Conservation (phyloP, 371 early-diverging fungal genomes). For the Mucor sp. region DNA sequence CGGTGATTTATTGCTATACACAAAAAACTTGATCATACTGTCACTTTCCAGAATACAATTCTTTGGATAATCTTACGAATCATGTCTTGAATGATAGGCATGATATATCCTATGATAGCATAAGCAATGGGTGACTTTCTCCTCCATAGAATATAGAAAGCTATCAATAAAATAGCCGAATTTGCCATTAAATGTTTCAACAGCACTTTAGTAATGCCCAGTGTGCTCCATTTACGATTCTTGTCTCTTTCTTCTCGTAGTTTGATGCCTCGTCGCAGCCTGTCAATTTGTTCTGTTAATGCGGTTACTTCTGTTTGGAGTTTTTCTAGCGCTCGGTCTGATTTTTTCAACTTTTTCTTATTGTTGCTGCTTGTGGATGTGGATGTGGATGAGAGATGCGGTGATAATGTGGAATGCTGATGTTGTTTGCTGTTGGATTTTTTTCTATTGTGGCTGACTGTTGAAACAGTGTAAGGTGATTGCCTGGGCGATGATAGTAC, state of each 20-base stretch:
- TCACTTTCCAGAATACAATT: slow-evolving; percentile 44
- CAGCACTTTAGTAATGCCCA: slow-evolving; percentile 22
- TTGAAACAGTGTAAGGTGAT: slow-evolving; percentile 22
- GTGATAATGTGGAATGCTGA: neutral
- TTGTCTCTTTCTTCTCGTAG: slow-evolving; percentile 28
- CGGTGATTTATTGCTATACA: slow-evolving; percentile 1
- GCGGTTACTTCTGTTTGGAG: slow-evolving; percentile 55
- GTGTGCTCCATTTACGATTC: slow-evolving; percentile 25
- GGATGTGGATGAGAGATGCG: neutral
- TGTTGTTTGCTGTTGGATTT: neutral
- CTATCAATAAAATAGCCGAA: slow-evolving; percentile 31
- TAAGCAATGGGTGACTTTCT: slow-evolving; percentile 44
- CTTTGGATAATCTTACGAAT: slow-evolving; percentile 20
- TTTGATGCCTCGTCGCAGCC: slow-evolving; percentile 26
- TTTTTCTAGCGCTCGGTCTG: slow-evolving; percentile 39
- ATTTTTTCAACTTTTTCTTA: neutral
- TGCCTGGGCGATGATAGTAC: slow-evolving; percentile 24
- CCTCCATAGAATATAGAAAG: slow-evolving; percentile 35
- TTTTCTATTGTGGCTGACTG: neutral
- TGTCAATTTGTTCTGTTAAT: slow-evolving; percentile 51
- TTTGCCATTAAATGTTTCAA: slow-evolving; percentile 40
- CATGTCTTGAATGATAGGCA: slow-evolving; percentile 29
- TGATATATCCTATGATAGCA: slow-evolving; percentile 29
- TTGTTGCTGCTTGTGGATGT: slow-evolving; percentile 1
- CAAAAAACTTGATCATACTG: slow-evolving; percentile 24